Conservation (phyloP, 495 filamentous ascomycete genomes). For the Podospora comata region DNA sequence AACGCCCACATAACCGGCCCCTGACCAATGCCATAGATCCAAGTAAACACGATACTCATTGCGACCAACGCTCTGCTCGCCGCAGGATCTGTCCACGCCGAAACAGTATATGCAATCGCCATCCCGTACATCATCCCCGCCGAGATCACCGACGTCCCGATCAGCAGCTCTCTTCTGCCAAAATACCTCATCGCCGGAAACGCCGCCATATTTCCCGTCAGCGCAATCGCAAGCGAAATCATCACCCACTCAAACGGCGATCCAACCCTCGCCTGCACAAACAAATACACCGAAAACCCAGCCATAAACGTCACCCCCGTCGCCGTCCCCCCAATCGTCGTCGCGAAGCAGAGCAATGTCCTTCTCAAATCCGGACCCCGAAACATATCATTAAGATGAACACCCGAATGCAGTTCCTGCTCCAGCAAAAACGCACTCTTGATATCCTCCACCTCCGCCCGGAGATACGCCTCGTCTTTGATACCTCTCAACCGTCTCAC, state of each 20-base stretch:
- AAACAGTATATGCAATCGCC: constrained; percentile 28
- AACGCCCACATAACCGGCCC: constrained; percentile 44
- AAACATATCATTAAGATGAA: constrained; percentile 32
- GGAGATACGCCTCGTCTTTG: constrained; percentile 27
- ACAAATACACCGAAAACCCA: constrained; percentile 35
- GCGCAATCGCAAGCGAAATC: constrained; percentile 31
- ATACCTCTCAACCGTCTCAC: constrained; percentile 31
- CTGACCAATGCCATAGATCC: constrained; percentile 41
- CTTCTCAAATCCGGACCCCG: constrained; percentile 30
- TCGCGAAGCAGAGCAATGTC: constrained; percentile 30
- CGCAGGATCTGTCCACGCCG: constrained; percentile 1
- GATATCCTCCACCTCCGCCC: constrained; percentile 34
- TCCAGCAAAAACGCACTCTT: constrained; percentile 27
- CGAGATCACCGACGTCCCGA: constrained; percentile 22
- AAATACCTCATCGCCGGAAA: constrained; percentile 32
- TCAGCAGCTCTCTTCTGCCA: constrained; percentile 26
- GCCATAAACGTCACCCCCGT: constrained; percentile 34
- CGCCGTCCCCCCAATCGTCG: constrained; percentile 27
- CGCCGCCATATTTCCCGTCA: constrained; percentile 31
- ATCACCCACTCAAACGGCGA: constrained; percentile 35
- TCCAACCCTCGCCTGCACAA: constrained; percentile 30
- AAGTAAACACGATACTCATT: constrained; percentile 29
- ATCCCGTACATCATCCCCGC: constrained; percentile 29
- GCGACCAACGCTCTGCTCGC: constrained; percentile 28
- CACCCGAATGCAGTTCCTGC: constrained; percentile 27